Base-by-base conservation (phyloP, 2,329 filamentous ascomycete species). In the Teratosphaeria gauchensis region DNA sequence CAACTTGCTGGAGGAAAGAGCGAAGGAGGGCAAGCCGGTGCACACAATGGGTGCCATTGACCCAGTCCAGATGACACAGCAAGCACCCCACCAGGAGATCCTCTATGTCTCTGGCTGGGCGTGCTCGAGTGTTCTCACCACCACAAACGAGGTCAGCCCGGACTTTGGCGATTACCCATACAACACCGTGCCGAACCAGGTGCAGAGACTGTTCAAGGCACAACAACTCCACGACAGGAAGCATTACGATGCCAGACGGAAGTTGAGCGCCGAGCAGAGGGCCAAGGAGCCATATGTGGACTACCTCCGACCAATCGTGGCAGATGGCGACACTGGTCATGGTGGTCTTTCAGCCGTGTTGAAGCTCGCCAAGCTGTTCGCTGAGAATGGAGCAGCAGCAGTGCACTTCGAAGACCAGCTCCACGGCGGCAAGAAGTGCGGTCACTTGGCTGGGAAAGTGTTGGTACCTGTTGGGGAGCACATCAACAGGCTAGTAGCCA, bases 141-240 rank as follows among this genome's bases (percentile, higher is more conserved):
- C 86, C 9, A 97, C 94, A 42, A 97, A 99, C 77, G 94, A 99
- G 74, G 94, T 99, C 31, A 96, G 91, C 0, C 89, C 94, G 51
- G 94, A 99, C 73, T 96, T 97, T 76, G 94, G 94, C 69, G 94
- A 99, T 75, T 99, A 99, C 73, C 94, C 94, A 0, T 99, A 99
- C 78, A 97, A 97, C 72, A 99, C 94, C 0, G 94, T 99, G 4
- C 94, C 94, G 8, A 97, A 97, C 76, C 94, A 97, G 74, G 94
- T 99, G 3, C 91, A 99, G 77, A 85, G 94, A 63, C 78, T 99
- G 56, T 90, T 95, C 77, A 97, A 97, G 77, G 94, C 94, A 3
- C 94, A 99, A 75, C 91, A 91, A 64, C 86, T 97, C 80, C 94
- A 99, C 73, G 94, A 99, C 74, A 87, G 94, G 65, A 96, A 95